These are phyloP conservation scores for Trichosporon coremiiforme DNA, from an alignment of 1,284 basidiomycete species.

Conservation along the genomic window DNA sequence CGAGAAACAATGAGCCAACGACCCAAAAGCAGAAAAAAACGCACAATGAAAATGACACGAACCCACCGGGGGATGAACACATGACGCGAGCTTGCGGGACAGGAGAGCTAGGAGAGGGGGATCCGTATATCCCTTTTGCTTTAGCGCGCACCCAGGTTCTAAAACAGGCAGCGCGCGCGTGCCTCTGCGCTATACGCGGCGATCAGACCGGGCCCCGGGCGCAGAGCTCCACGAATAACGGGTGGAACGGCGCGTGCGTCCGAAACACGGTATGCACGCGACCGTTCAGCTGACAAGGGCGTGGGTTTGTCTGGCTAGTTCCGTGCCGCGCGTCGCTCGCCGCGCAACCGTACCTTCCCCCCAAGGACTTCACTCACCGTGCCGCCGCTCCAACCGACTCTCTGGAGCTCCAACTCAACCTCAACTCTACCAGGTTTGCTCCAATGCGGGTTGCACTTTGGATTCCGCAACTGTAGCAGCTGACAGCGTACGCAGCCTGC, in stretches of 20 bases:
- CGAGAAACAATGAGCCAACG: too few species aligned
- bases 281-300: background rate
- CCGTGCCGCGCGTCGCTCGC: conserved; percentile 1
- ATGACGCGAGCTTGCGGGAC: background rate
- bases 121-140: background rate
- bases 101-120: too few species aligned
- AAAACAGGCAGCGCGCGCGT: background rate
- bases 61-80: background rate
- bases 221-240: background rate
- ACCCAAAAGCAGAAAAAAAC: background rate
- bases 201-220: conserved; percentile 2
- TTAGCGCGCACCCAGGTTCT: too few species aligned
- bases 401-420: too few species aligned
- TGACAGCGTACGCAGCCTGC: background rate
- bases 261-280: background rate
- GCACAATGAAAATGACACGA: background rate
- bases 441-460: too few species aligned
- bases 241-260: background rate
- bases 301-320: background rate
- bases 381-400: too few species aligned
- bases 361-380: too few species aligned
- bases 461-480: background rate
- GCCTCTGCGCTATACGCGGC: conserved; percentile 1
- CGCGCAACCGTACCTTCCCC: too few species aligned
- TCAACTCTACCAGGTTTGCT: background rate